Evolutionary conservation across 176 grass and related monocot species (phyloP).

Genomic region (Cenchrus purpureus): DNA sequence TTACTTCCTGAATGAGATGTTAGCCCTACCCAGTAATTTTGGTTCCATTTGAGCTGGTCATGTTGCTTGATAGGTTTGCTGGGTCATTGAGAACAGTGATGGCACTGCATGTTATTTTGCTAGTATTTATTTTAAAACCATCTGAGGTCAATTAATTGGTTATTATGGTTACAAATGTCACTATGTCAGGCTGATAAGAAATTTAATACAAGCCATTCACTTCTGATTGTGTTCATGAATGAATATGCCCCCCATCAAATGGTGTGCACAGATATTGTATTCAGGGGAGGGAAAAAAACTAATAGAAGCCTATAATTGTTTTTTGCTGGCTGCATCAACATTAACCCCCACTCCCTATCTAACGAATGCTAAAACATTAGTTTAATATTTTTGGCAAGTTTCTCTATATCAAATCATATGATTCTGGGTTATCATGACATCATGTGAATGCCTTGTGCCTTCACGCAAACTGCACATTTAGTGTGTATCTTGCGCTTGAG

Average conservation of each 20-base stretch:
- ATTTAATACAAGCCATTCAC: not conserved
- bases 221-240: not conserved
- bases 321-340: not conserved
- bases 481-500: not conserved
- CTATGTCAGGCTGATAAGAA: not conserved
- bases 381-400: not conserved
- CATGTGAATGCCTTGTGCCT: not conserved
- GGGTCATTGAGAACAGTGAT: not conserved
- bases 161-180: not conserved
- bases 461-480: not conserved
- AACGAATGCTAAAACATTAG: not conserved
- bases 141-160: not conserved
- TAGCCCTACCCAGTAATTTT: not conserved
- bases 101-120: not conserved
- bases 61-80: not conserved
- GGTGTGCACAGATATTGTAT: not conserved
- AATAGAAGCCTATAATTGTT: not conserved
- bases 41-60: not conserved
- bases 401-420: not conserved
- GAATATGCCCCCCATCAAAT: not conserved
- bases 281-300: not conserved
- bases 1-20: conserved; percentile 12
- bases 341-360: too few relatives aligned
- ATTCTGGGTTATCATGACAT: not conserved
- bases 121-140: not conserved